Evolutionary conservation across 768 basidiomycete species (phyloP).

Genomic region (Cyathus striatus): DNA sequence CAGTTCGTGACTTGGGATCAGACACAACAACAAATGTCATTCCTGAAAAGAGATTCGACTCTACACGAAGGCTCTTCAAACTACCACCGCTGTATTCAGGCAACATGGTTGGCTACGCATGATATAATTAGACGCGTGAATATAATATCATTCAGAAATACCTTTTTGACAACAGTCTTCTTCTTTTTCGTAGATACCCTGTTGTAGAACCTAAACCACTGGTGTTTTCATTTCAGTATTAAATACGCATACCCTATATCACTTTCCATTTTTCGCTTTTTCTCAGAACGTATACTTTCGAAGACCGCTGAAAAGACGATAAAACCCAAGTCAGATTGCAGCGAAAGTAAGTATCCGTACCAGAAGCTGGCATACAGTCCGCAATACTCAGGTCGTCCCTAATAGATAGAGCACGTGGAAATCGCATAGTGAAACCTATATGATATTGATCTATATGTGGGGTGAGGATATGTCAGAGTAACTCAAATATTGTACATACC

Average conservation of each 20-base stretch:
- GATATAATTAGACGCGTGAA: not conserved
- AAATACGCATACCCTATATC: constrained; percentile 39
- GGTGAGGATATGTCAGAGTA: not conserved
- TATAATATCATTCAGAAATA: too few relatives aligned
- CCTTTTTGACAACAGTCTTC: too few relatives aligned
- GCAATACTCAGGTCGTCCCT: constrained; percentile 70
- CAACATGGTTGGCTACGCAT: constrained; percentile 48
- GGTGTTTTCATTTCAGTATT: not conserved
- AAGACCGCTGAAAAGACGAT: constrained; percentile 39
- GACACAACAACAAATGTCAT: constrained; percentile 79
- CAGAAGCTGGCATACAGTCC: constrained; percentile 70
- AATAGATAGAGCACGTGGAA: constrained; percentile 80
- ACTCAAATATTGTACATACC: constrained; percentile 31
- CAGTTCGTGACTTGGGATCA: constrained; percentile 66
- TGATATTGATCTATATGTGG: constrained; percentile 69
- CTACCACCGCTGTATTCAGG: constrained; percentile 65
- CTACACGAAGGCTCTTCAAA: constrained; percentile 50
- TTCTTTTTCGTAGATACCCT: constrained; percentile 53
- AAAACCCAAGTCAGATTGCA: not conserved
- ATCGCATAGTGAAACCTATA: constrained; percentile 86
- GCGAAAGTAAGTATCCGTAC: constrained; percentile 34
- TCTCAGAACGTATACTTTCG: constrained; percentile 55
- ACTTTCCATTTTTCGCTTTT: constrained; percentile 72
- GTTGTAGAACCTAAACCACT: constrained; percentile 28
- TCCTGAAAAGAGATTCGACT: constrained; percentile 65